A percentile compares a stretch with the other conserved stretches of the same genome.
These are phyloP conservation scores for Nicotiana tomentosiformis DNA, from an alignment of 257 asterid species.

Conservation along the genomic window DNA sequence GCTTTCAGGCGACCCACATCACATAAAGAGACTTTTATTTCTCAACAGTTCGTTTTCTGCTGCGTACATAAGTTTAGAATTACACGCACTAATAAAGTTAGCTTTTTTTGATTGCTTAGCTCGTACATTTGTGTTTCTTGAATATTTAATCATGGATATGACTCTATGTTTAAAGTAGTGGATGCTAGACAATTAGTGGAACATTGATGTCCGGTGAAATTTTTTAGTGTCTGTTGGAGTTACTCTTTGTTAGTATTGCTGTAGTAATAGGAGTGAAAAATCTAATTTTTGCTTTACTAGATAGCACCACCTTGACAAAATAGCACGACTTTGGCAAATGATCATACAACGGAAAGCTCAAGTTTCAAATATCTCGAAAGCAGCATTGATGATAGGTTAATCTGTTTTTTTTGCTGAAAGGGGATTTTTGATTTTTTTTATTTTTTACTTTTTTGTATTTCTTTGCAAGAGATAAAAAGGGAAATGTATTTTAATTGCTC, in stretches of 20 bases:
- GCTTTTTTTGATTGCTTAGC: not conserved
- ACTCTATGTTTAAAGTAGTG: not conserved
- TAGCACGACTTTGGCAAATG: not conserved
- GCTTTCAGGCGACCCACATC: conserved; percentile 30
- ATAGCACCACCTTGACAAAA: not conserved
- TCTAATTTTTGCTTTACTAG: not conserved
- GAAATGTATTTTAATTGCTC: not conserved
- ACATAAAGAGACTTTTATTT: not conserved
- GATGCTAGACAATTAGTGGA: not conserved
- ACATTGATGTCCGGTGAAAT: not conserved
- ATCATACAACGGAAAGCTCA: not conserved
- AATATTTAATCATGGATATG: not conserved
- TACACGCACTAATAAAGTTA: not conserved
- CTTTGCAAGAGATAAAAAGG: not conserved
- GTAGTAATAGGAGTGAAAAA: not conserved
- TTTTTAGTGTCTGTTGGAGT: not conserved
- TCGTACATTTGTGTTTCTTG: not conserved
- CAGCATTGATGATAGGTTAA: not conserved
- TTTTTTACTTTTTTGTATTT: too few relatives aligned
- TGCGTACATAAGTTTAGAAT: not conserved
- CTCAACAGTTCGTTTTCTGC: not conserved
- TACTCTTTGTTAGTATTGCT: not conserved
- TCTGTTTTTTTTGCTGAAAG: not conserved
- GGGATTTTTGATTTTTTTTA: not conserved
- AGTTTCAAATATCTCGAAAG: not conserved